phyloP scores from a whole-genome alignment of 1,284 basidiomycete species.

The Waitea zeae region DNA sequence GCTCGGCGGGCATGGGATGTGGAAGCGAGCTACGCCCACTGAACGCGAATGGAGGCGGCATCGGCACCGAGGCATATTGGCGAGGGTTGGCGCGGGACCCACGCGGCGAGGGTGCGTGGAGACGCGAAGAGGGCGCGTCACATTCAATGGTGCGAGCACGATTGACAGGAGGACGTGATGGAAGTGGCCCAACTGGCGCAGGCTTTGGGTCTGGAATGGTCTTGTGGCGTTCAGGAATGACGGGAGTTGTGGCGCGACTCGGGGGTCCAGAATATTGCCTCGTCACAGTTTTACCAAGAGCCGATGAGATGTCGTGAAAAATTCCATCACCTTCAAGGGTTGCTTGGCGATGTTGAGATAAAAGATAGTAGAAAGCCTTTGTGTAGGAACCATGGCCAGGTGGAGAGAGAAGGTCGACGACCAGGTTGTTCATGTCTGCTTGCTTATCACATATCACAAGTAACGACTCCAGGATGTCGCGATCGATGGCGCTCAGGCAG shows the following conservation, averaged over 20 bases:
- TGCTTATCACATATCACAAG: conserved; percentile 78
- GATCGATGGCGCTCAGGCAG: conserved; percentile 62
- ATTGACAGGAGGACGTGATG: no score
- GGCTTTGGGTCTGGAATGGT: conserved; percentile 12
- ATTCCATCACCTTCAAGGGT: conserved; percentile 47
- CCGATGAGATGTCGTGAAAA: conserved; percentile 21
- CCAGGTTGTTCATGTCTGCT: conserved; percentile 36
- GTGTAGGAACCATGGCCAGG: conserved; percentile 59
- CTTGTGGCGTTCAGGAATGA: not conserved
- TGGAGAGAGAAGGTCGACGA: conserved; percentile 44
- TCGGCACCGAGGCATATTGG: no score
- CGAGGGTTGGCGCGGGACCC: no score
- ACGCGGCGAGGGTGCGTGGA: no score
- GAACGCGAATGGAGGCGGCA: no score
- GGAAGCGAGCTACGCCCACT: no score
- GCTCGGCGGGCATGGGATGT: no score
- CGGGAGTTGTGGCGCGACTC: conserved; percentile 6
- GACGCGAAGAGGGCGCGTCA: no score
- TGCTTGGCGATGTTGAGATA: conserved; percentile 66
- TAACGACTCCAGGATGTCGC: conserved; percentile 76
- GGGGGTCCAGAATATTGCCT: conserved; percentile 28
- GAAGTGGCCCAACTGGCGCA: not conserved
- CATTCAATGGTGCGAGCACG: no score
- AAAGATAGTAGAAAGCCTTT: conserved; percentile 86
- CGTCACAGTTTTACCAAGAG: conserved; percentile 21